phyloP scores from a whole-genome alignment of 1,139 yeast species.

The Saccharomycopsis phalli region DNA sequence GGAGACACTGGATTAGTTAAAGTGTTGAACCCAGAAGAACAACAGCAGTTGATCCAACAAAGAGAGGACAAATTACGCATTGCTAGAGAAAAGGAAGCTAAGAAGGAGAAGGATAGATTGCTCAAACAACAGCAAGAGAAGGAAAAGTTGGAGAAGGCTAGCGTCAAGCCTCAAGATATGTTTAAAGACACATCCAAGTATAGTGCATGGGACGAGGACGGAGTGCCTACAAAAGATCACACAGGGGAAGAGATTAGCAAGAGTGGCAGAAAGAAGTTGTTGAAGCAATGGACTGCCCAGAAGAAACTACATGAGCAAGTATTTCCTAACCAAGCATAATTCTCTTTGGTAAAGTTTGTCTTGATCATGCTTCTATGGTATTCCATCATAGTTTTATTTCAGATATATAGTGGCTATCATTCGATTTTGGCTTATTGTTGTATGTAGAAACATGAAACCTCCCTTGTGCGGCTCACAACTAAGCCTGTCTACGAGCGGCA shows the following conservation, averaged over 20 bases:
- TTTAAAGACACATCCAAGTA: conserved; percentile 51
- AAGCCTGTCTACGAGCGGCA: no score
- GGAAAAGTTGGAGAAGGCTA: conserved; percentile 63
- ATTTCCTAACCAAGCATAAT: no score
- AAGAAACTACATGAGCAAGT: conserved; percentile 71
- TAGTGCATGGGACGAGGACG: conserved; percentile 75
- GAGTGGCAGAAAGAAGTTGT: conserved; percentile 73
- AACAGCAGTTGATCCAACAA: conserved; percentile 50
- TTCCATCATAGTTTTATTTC: no score
- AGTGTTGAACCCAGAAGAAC: conserved; percentile 63
- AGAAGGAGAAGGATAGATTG: conserved; percentile 34
- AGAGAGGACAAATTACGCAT: conserved; percentile 34
- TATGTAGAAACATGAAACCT: no score
- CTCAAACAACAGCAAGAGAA: conserved; percentile 50
- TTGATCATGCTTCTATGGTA: no score
- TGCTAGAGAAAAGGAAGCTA: conserved; percentile 49
- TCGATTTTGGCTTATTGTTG: no score
- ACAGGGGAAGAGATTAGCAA: conserved; percentile 86
- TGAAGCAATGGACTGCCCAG: conserved; percentile 71
- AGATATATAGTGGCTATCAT: no score
- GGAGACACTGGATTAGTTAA: conserved; percentile 71
- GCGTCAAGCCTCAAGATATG: conserved; percentile 60
- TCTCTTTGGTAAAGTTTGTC: no score
- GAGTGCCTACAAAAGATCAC: conserved; percentile 69
- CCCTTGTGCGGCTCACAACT: no score